A percentile compares a stretch with the other conserved stretches of the same genome.
These are phyloP conservation scores for Lichtheimia ornata DNA, from an alignment of 371 early-diverging fungal species.

Conservation along the genomic window DNA sequence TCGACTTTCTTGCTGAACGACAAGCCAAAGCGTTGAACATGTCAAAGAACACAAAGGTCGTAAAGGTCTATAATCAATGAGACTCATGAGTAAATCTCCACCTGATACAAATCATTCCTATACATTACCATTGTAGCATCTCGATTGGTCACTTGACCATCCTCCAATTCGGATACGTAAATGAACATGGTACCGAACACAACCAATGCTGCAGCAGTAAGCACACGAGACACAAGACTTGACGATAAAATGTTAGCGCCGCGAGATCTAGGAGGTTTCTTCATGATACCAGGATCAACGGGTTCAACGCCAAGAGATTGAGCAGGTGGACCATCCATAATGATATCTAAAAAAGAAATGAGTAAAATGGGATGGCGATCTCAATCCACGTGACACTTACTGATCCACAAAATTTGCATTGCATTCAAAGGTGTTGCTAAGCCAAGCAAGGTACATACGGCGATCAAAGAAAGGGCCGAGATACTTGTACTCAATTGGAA, in stretches of 20 bases:
- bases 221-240: constrained; percentile 73
- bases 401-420: constrained; percentile 98
- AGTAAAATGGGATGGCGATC: not conserved
- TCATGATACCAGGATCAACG: constrained; percentile 82
- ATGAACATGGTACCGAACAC: constrained; percentile 87
- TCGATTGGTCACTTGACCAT: constrained; percentile 73
- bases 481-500: constrained; percentile 88
- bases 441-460: constrained; percentile 84
- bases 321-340: constrained; percentile 94
- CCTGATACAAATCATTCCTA: not conserved
- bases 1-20: constrained; percentile 83
- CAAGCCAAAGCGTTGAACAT: constrained; percentile 95
- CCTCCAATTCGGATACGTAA: constrained; percentile 77
- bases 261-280: constrained; percentile 77
- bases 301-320: constrained; percentile 90
- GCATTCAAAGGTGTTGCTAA: constrained; percentile 92
- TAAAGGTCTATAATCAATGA: constrained; percentile 76
- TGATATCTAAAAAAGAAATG: constrained; percentile 63
- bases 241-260: constrained; percentile 77
- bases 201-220: constrained; percentile 80
- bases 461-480: constrained; percentile 85
- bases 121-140: constrained; percentile 89
- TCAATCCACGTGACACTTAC: constrained; percentile 49
- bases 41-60: constrained; percentile 94
- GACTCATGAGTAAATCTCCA: not conserved